These are phyloP conservation scores for Prunus mira DNA, from an alignment of 306 rosid genomes.

Conservation along the genomic window DNA sequence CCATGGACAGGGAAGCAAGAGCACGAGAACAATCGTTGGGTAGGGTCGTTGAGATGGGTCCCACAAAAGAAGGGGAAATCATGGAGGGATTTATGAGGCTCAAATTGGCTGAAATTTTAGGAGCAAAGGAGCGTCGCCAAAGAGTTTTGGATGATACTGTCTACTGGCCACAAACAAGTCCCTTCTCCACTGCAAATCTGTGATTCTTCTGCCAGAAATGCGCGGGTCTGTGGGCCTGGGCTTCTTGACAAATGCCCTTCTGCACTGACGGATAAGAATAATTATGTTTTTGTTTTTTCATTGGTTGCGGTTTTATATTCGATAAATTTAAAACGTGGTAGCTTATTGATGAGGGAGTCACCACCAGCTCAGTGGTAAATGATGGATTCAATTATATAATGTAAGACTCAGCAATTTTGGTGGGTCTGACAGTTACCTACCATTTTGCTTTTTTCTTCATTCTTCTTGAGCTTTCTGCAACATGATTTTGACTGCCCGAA, in stretches of 20 bases:
- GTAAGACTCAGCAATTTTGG: no score
- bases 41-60: constrained; percentile 6
- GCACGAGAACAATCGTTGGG: not conserved
- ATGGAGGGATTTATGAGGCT: constrained; percentile 3
- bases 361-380: not conserved
- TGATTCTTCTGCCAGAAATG: not conserved
- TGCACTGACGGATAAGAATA: not conserved
- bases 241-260: not conserved
- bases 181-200: not conserved
- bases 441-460: no score
- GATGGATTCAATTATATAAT: not conserved
- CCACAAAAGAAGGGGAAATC: not conserved
- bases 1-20: not conserved
- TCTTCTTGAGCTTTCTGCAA: no score
- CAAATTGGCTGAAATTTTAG: not conserved
- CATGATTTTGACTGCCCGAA: no score
- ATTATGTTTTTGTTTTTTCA: no score
- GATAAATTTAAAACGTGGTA: not conserved
- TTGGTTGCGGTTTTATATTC: no score
- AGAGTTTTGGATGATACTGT: not conserved
- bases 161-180: not conserved
- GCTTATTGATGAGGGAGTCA: not conserved
- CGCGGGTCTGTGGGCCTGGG: not conserved
- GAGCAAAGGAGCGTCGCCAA: not conserved
- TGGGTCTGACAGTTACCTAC: no score